phyloP scores from a whole-genome alignment of 306 rosid genomes.

The Boehmeria nivea region DNA sequence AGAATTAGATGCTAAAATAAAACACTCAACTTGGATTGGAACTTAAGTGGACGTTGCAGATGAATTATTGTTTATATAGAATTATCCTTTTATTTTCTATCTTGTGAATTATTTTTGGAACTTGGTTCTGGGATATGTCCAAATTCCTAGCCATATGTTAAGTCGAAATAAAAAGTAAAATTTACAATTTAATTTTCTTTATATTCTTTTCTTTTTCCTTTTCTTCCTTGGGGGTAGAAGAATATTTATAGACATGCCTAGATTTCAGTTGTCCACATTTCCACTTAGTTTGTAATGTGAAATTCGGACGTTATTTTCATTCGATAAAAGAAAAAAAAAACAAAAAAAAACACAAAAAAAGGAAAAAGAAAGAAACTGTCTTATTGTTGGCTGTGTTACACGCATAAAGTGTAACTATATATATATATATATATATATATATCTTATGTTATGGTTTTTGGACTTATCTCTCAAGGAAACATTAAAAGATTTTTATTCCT shows the following conservation, averaged over 20 bases:
- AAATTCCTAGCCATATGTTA: slow-evolving; percentile 1
- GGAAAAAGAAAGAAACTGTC: slow-evolving; percentile 11
- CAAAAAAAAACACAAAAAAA: too few species aligned
- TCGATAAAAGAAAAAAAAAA: too few species aligned
- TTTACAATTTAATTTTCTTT: too few species aligned
- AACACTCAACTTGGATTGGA: slow-evolving; percentile 15
- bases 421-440: too few species aligned
- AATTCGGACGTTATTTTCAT: slow-evolving; percentile 2
- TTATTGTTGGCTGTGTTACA: background rate
- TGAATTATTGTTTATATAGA: background rate
- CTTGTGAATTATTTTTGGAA: slow-evolving; percentile 9
- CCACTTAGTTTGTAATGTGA: too few species aligned
- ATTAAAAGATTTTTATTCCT: slow-evolving; percentile 2
- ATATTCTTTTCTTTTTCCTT: too few species aligned
- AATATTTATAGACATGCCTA: too few species aligned
- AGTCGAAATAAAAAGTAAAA: background rate
- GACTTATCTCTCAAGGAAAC: slow-evolving; percentile 2
- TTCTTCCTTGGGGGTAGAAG: too few species aligned
- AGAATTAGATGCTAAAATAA: slow-evolving; percentile 20
- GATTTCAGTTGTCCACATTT: too few species aligned
- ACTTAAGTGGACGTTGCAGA: background rate
- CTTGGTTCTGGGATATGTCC: slow-evolving; percentile 13
- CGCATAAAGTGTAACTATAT: too few species aligned
- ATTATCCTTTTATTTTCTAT: background rate
- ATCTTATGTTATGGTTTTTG: too few species aligned